These are phyloP conservation scores for Globisporangium rhizosaccharum DNA, from an alignment of 352 stramenopile species.

Conservation along the genomic window DNA sequence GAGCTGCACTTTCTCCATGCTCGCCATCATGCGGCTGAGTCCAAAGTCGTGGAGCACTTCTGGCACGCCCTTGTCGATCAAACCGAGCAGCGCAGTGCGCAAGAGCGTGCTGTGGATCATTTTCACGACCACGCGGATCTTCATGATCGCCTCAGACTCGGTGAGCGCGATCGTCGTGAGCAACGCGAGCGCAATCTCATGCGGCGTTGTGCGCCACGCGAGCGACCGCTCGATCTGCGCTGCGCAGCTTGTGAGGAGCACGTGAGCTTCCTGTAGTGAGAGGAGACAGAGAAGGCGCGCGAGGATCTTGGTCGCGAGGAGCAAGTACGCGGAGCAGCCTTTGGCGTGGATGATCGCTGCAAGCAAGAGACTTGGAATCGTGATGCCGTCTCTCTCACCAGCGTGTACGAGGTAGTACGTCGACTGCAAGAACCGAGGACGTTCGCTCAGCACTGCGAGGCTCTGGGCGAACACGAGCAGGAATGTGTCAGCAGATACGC, in stretches of 20 bases:
- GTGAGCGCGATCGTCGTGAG: constrained; percentile 16
- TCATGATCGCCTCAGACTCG: constrained; percentile 18
- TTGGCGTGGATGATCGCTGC: constrained; percentile 1
- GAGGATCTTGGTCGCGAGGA: constrained; percentile 15
- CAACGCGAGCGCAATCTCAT: constrained; percentile 12
- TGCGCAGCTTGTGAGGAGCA: constrained; percentile 6
- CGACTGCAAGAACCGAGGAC: constrained; percentile 14
- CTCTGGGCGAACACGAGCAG: not conserved
- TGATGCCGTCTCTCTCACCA: constrained; percentile 10
- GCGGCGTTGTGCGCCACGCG: constrained; percentile 6
- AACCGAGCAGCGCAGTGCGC: constrained; percentile 19
- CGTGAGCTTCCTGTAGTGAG: constrained; percentile 10
- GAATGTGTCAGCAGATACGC: not conserved
- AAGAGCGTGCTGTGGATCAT: constrained; percentile 19
- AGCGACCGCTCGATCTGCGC: constrained; percentile 14
- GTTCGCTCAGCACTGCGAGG: constrained; percentile 15
- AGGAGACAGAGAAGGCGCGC: constrained; percentile 14
- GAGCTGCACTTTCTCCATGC: constrained; percentile 10
- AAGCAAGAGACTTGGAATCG: constrained; percentile 13
- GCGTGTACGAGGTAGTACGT: constrained; percentile 18
- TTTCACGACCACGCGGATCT: constrained; percentile 17
- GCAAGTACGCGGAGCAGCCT: constrained; percentile 4
- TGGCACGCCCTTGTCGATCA: constrained; percentile 26
- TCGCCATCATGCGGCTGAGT: constrained; percentile 13
- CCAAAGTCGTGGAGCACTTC: constrained; percentile 20